A percentile compares a stretch with the other conserved stretches of the same genome.
These are phyloP conservation scores for Chlorociboria aeruginascens DNA, from an alignment of 495 filamentous ascomycete genomes.

Conservation along the genomic window DNA sequence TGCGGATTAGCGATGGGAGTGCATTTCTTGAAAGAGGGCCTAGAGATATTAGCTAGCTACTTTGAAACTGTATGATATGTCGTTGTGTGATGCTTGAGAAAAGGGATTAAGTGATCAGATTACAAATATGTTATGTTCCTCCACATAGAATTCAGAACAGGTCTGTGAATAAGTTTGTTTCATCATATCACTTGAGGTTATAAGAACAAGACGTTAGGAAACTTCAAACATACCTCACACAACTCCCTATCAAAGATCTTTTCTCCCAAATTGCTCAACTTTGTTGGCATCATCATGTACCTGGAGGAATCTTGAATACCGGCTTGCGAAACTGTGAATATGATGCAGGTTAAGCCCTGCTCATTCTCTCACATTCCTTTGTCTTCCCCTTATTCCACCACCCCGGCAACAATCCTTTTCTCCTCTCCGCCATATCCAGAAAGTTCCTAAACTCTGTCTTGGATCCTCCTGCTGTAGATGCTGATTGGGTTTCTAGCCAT, in stretches of 20 bases:
- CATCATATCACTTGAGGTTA: no score
- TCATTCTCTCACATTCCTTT: conserved; percentile 12
- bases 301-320: conserved; percentile 24
- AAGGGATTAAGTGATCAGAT: no score
- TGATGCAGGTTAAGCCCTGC: conserved; percentile 8
- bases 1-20: no score
- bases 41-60: no score
- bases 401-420: conserved; percentile 18
- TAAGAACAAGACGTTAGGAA: no score
- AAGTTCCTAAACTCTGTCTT: conserved; percentile 21
- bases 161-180: no score
- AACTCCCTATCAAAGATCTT: conserved; percentile 9
- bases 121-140: no score
- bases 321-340: conserved; percentile 17
- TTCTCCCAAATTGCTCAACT: conserved; percentile 11
- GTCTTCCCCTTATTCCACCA: conserved; percentile 25
- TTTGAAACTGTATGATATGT: no score
- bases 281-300: conserved; percentile 24
- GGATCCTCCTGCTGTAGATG: conserved; percentile 19
- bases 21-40: no score
- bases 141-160: no score
- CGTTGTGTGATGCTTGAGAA: no score
- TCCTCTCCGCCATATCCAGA: conserved; percentile 19
- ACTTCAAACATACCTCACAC: background rate
- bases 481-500: conserved; percentile 14